Evolutionary conservation across 257 asterid species (phyloP), one percentile per base, ranked within the genome.

Genomic region (Verbascum thapsus): DNA sequence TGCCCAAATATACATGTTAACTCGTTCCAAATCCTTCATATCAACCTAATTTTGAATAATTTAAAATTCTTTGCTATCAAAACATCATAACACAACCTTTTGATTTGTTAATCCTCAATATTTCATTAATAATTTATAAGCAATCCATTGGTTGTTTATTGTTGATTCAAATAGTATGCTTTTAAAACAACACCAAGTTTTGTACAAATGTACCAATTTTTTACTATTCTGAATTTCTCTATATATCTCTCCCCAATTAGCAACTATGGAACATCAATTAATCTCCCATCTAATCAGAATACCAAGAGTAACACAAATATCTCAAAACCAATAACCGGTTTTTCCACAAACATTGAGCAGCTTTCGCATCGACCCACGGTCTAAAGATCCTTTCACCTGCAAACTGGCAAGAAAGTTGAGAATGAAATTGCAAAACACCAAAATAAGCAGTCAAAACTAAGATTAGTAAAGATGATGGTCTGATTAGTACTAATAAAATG

Each of bases 381-480:
- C 76, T 61, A 52, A 20, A 40, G 68, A 71, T 53, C 58, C 73
- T 71, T 53, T 63, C 60, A 63, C 53, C 77, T 73, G 69, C 66
- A 66, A 65, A 65, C 41, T 10, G 39, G 38, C 16, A 3, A 34
- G 4, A 34, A 32, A 22, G 13, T 49, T 23, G 48, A 34, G 12
- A 41, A 43, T 2, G 49, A 12, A 8, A 19, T 10, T 34, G 5
- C 9, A 7, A 22, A 37, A 26, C 20, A 34, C 13, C 17, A 13
- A 32, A n/a, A 22, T 45, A n/a, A 11, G 30, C 49, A 68, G 40
- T 3, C 19, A 43, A 3, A 10, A 35, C 6, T 26, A 1, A 26
- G 32, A 26, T 26, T 26, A 26, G 5, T 26, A 26, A 26, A 26
- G 32, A 26, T 1, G 5, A 26, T 26, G 32, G 32, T 5, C 5